These are phyloP conservation scores for Arctium minus DNA, from an alignment of 129 eudicot species.

Conservation along the genomic window DNA sequence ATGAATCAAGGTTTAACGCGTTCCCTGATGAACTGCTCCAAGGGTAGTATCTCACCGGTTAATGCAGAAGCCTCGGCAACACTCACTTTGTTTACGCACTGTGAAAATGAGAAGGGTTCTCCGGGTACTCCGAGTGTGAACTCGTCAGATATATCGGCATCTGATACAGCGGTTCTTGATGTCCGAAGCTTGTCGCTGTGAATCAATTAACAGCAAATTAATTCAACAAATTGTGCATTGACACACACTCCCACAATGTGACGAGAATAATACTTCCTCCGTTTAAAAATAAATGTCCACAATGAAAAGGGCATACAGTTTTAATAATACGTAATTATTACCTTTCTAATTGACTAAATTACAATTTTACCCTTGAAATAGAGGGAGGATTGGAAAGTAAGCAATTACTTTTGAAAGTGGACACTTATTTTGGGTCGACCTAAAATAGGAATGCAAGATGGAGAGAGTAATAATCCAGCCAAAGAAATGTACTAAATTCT, in stretches of 20 bases:
- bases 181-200: conserved; percentile 83
- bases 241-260: background rate
- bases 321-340: background rate
- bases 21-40: conserved; percentile 70
- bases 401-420: background rate
- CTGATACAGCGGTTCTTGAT: conserved; percentile 78
- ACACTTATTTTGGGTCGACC: background rate
- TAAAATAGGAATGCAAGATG: background rate
- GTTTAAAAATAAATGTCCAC: too few relatives aligned
- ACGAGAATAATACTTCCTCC: too few relatives aligned
- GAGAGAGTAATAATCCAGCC: background rate
- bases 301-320: too few relatives aligned
- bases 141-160: conserved; percentile 71
- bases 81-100: conserved; percentile 71
- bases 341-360: background rate
- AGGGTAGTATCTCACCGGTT: conserved; percentile 58
- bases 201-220: background rate
- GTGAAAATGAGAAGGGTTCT: conserved; percentile 71
- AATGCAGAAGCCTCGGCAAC: conserved; percentile 60
- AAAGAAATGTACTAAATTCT: background rate
- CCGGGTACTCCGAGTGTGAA: conserved; percentile 81
- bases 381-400: background rate
- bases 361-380: background rate
- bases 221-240: background rate
- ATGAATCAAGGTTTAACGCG: conserved; percentile 49